phyloP scores from a whole-genome alignment of 192 early-diverging fungal genomes.

The Allomyces javanicus region DNA sequence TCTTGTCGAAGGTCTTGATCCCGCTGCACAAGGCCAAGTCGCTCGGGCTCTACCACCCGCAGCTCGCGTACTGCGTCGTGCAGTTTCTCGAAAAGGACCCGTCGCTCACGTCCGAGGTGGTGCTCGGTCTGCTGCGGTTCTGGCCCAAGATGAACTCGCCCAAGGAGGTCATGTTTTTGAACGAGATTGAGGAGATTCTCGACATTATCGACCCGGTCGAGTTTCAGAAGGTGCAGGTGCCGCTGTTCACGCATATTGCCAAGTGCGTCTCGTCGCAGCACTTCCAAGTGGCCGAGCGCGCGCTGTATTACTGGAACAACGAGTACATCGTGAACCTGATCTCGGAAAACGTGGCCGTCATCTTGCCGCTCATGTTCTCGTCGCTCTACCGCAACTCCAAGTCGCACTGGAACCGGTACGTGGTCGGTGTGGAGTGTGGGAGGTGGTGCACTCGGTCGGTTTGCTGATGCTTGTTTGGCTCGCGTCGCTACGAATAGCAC shows the following conservation, averaged over 20 bases:
- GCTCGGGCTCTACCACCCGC: constrained; percentile 85
- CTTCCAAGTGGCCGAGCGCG: constrained; percentile 98
- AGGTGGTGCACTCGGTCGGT: background rate
- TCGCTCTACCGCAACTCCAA: constrained; percentile 86
- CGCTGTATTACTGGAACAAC: constrained; percentile 97
- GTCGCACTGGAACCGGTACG: constrained; percentile 89
- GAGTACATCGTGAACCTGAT: constrained; percentile 94
- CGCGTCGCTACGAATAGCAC: constrained; percentile 39
- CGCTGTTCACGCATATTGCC: constrained; percentile 81
- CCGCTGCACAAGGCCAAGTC: constrained; percentile 94
- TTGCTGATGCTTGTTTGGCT: background rate
- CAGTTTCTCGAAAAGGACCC: constrained; percentile 99
- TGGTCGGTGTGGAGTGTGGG: background rate
- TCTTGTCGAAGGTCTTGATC: constrained; percentile 76
- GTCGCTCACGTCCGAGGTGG: constrained; percentile 65
- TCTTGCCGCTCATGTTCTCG: constrained; percentile 90
- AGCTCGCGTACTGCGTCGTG: constrained; percentile 93
- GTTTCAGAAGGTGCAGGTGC: constrained; percentile 73
- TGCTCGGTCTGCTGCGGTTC: constrained; percentile 71
- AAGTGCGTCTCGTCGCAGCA: constrained; percentile 89
- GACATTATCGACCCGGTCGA: constrained; percentile 84
- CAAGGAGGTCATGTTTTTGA: constrained; percentile 99
- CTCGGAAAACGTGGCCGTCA: constrained; percentile 70
- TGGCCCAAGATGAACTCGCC: constrained; percentile 99
- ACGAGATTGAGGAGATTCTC: constrained; percentile 93